Conservation (phyloP, 179 eudicot species). For the Corrigiola litoralis region DNA sequence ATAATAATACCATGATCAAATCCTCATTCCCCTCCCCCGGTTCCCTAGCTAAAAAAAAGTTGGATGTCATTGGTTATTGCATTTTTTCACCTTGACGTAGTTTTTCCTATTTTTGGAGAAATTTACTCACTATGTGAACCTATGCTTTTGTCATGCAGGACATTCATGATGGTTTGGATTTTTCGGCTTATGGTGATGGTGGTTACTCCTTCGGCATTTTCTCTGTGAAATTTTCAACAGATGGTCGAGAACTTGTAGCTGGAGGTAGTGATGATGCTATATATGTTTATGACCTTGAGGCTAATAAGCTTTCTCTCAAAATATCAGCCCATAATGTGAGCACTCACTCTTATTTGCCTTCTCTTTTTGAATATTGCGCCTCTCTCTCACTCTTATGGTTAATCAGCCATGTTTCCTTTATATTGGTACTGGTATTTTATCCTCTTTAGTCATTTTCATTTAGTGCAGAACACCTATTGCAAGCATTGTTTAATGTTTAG, state of each 20-base stretch:
- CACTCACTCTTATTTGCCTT: not conserved
- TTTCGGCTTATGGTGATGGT: conserved; percentile 45
- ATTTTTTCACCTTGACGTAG: not conserved
- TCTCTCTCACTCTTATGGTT: not conserved
- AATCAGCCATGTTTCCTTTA: not conserved
- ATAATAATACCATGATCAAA: too few species aligned
- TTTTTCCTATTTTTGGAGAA: not conserved
- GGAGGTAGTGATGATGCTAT: conserved; percentile 67
- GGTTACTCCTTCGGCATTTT: conserved; percentile 65
- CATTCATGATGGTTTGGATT: conserved; percentile 81
- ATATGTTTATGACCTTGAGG: conserved; percentile 67
- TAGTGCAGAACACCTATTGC: too few species aligned
- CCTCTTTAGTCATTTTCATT: too few species aligned
- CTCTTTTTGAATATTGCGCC: not conserved
- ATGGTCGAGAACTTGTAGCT: conserved; percentile 89
- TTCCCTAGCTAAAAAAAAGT: too few species aligned
- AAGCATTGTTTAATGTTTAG: too few species aligned
- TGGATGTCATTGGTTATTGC: too few species aligned
- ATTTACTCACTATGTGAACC: not conserved
- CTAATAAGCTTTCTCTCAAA: conserved; percentile 46
- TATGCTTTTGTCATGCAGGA: conserved; percentile 43
- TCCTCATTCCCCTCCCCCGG: too few species aligned
- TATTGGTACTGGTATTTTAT: too few species aligned
- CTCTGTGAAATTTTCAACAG: conserved; percentile 78
- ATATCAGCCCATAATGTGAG: conserved; percentile 72